Evolutionary conservation across 345 rosid genomes (phyloP), one percentile per base, ranked within the genome.

Genomic region (Hibiscus trionum): DNA sequence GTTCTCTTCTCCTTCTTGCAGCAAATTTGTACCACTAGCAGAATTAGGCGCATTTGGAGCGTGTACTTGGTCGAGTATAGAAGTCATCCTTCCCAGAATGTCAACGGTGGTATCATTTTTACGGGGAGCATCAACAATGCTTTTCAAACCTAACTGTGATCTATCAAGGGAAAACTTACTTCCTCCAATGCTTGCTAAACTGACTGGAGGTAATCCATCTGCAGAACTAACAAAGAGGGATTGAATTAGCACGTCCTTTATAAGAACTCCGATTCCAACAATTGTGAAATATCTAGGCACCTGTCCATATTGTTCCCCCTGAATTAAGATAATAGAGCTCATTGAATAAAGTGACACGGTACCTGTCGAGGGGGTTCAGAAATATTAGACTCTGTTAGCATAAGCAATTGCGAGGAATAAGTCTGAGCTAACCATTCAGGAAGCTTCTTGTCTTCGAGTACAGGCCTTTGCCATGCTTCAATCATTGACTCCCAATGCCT

Each of bases 321-420:
- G 98, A 79, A 78, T 92, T 94, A 49, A 94, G 92, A 84, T 84
- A 94, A 80, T 91, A 94, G 61, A 94, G 97, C 83, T 94, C 98
- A 72, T 94, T 94, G 73, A 92, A 94, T 47, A 94, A 89, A 63
- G 97, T 88, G 82, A 81, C 53, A 46, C 90, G 92, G 70, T 94
- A 94, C 98, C 98, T 90, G 83, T 72, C 73, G 70, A 66, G 52
- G 71, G 47, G 31, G 19, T 29, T 76, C 64, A 11, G 39, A 61
- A 47, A 37, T 57, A 69, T 72, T 15, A 70, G 56, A 77, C 58
- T 29, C 44, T 69, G 49, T 44, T 11, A 21, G 10, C 27, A 60
- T 37, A 76, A 27, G 56, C 19, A 65, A 68, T 26, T 59, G 64
- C 63, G 66, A 66, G 35, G 49, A 70, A 10, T n/a, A 53, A 35